Conservation (phyloP, 2,329 filamentous ascomycete genomes). For the Pestalotiopsis sp. region DNA sequence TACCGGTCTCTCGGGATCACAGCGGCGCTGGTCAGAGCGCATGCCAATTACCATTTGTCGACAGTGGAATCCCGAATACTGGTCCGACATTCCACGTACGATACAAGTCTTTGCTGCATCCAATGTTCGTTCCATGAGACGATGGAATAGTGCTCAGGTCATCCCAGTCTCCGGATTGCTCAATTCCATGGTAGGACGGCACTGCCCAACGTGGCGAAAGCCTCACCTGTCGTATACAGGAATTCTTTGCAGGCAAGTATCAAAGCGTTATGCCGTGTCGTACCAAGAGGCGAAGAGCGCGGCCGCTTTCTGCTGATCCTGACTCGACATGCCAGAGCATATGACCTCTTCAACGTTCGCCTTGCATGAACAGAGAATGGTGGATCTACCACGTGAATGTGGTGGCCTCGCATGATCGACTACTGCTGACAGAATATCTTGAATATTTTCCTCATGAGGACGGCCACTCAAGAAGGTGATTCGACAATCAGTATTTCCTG, state of each 20-base stretch:
- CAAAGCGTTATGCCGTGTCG: neutral
- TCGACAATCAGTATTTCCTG: neutral
- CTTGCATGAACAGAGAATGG: neutral
- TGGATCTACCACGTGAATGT: neutral
- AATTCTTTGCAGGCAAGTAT: neutral
- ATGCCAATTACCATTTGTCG: neutral
- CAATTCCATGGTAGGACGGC: neutral
- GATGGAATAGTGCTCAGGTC: neutral
- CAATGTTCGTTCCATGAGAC: neutral
- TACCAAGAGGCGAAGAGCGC: neutral
- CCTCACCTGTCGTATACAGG: neutral
- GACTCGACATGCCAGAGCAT: neutral
- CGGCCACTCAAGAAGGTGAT: neutral
- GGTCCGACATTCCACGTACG: neutral
- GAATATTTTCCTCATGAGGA: neutral
- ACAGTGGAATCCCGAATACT: neutral
- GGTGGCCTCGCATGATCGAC: conserved; percentile 15
- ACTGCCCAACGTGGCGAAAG: neutral
- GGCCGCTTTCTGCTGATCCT: neutral
- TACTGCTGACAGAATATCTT: conserved; percentile 9
- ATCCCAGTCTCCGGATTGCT: neutral
- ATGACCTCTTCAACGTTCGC: neutral
- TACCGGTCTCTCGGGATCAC: neutral
- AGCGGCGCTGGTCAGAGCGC: neutral
- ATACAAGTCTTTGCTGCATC: neutral